These are phyloP conservation scores for Nidularia pulvinata DNA, from an alignment of 768 basidiomycete genomes.

Conservation along the genomic window DNA sequence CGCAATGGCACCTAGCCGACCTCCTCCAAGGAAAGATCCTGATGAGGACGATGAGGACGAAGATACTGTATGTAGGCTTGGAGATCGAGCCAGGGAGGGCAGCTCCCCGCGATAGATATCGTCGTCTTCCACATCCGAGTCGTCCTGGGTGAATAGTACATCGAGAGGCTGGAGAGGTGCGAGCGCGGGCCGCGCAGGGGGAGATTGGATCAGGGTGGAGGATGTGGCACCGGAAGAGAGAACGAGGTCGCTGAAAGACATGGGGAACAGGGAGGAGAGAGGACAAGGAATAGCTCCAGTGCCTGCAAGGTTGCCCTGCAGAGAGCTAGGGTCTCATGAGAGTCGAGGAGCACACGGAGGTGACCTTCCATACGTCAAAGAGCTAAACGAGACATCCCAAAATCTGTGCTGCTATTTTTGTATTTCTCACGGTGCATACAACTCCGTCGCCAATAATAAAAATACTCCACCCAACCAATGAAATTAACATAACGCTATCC, in stretches of 20 bases:
- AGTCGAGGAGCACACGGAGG: neutral
- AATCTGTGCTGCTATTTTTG: neutral
- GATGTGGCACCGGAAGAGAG: neutral
- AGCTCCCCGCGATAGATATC: constrained; percentile 66
- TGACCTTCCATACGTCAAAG: neutral
- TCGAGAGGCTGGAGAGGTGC: constrained; percentile 1
- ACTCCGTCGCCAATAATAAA: too few species aligned
- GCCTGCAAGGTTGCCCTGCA: neutral
- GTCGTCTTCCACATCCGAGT: constrained; percentile 22
- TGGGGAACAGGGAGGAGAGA: neutral
- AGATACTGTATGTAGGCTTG: constrained; percentile 26
- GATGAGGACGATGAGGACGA: constrained; percentile 40
- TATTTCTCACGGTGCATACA: neutral
- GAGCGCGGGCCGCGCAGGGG: neutral
- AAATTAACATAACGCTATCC: neutral
- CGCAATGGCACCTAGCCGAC: constrained; percentile 51
- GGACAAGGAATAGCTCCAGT: neutral
- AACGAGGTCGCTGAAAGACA: neutral
- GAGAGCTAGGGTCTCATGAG: neutral
- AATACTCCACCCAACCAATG: too few species aligned
- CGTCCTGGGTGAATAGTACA: constrained; percentile 9
- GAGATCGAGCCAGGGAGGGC: constrained; percentile 25
- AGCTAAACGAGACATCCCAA: neutral
- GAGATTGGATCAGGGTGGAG: neutral
- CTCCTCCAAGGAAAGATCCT: constrained; percentile 30